Evolutionary conservation across 495 filamentous ascomycete genomes (phyloP), one percentile per base, ranked within the genome.

Genomic region (Aspergillus olivimuriae): DNA sequence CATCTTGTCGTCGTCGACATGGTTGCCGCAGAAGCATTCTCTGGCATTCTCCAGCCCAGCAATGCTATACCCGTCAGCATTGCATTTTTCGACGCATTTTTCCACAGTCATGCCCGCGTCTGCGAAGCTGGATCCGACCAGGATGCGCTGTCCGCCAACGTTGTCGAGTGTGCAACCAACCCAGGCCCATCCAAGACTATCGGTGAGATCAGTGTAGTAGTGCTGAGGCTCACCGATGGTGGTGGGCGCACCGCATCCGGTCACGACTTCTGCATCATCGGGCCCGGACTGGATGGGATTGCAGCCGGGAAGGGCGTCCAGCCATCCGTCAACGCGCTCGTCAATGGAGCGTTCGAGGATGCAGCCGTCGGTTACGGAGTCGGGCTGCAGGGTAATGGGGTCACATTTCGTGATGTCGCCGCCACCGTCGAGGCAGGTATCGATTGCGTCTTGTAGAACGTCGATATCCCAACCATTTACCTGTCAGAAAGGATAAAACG

Each of bases 401-500:
- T 16, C 33, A 18, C 46, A 49, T 6, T 49, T 22, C 2, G n/a
- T n/a, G n/a, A 49, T 37, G 24, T 43, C 34, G 1, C 46, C 46
- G 35, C 40, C 30, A 4, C 12, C 14, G n/a, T 49, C 35, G 9
- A 38, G 22, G 35, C 46, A 49, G 5, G 23, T 44, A 19, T 49
- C 34, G 39, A 49, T 33, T 0, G 46, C 46, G 21, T 21, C 28
- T 43, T 49, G 46, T 8, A 49, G 40, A n/a, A 48, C 34, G 4
- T 35, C 20, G 17, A 49, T 20, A 18, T 44, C 40, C 46, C 46
- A 49, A 6, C 46, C 46, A 19, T 49, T 49, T 9, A 49, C 5
- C 46, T 49, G 28, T 39, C 11, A 15, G 16, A 18, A 36, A n/a
- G n/a, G n/a, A n/a, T n/a, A n/a, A n/a, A n/a, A n/a, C n/a, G n/a